A percentile compares a stretch with the other conserved stretches of the same genome.
Conservation (phyloP, 2,329 filamentous ascomycete genomes). For the Lanzia echinophila region DNA sequence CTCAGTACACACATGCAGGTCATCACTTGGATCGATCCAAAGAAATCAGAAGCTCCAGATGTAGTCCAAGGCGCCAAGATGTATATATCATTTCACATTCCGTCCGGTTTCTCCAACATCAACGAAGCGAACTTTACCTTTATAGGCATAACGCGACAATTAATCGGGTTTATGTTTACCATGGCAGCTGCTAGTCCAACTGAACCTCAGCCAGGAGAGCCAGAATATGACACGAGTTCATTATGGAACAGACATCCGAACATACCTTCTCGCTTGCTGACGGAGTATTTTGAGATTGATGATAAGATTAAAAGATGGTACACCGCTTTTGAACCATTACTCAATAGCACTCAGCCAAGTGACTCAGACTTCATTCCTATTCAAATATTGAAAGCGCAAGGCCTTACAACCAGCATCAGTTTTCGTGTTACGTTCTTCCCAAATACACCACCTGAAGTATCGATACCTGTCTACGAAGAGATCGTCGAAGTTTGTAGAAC, state of each 20-base stretch:
- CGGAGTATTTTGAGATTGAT: background rate
- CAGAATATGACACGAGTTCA: background rate
- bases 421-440: slow-evolving; percentile 1
- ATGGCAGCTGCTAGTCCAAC: background rate
- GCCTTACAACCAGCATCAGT: background rate
- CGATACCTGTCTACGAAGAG: background rate
- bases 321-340: background rate
- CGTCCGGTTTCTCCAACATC: background rate
- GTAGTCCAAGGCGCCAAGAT: background rate
- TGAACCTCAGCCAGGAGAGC: background rate
- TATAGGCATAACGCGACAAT: background rate
- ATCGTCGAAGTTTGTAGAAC: background rate
- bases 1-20: slow-evolving; percentile 2
- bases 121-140: background rate
- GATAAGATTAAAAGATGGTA: slow-evolving; percentile 4
- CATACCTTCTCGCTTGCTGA: background rate
- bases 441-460: background rate
- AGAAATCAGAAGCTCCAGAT: background rate
- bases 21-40: background rate
- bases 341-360: background rate
- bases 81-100: slow-evolving; percentile 1
- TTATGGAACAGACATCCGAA: slow-evolving; percentile 1
- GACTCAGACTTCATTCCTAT: background rate
- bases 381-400: background rate
- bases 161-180: background rate